These are phyloP conservation scores for Colletotrichum gigasporum DNA, from an alignment of 2,329 filamentous ascomycete species.

Conservation along the genomic window DNA sequence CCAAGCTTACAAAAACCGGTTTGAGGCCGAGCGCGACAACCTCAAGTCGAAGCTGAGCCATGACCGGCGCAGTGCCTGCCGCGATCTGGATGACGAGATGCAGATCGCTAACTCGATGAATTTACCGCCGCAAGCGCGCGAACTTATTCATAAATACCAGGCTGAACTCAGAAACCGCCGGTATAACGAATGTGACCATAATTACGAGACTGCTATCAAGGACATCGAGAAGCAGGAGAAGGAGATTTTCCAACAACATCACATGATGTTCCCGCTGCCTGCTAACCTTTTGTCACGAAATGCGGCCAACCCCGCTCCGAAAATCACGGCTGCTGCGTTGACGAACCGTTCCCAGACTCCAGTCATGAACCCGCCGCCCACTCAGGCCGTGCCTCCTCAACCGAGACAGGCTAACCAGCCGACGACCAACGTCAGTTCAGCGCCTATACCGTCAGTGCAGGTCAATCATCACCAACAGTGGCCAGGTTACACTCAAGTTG, in stretches of 20 bases:
- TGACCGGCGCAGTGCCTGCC: slow-evolving; percentile 7
- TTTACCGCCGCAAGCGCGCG: neutral
- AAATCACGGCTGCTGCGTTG: neutral
- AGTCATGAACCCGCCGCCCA: neutral
- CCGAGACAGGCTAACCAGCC: neutral
- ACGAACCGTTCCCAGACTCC: neutral
- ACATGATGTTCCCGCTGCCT: slow-evolving; percentile 11
- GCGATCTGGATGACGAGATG: slow-evolving; percentile 15
- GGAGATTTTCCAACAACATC: slow-evolving; percentile 7
- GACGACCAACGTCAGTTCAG: neutral
- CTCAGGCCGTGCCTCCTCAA: neutral
- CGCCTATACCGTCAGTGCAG: slow-evolving; percentile 14
- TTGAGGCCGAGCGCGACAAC: slow-evolving; percentile 13
- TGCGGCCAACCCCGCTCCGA: neutral
- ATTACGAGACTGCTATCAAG: neutral
- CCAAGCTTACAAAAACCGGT: slow-evolving; percentile 9
- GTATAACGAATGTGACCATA: slow-evolving; percentile 2
- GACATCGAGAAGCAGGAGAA: neutral
- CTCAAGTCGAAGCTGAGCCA: slow-evolving; percentile 1
- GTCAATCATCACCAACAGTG: slow-evolving; percentile 7
- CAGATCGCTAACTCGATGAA: neutral
- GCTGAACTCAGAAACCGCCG: slow-evolving; percentile 16
- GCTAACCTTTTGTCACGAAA: neutral
- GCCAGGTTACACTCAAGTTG: neutral
- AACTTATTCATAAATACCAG: slow-evolving; percentile 18